A percentile compares a stretch with the other conserved stretches of the same genome.
Conservation (phyloP, 2,329 filamentous ascomycete species). For the Arthrobotrys sinensis region DNA sequence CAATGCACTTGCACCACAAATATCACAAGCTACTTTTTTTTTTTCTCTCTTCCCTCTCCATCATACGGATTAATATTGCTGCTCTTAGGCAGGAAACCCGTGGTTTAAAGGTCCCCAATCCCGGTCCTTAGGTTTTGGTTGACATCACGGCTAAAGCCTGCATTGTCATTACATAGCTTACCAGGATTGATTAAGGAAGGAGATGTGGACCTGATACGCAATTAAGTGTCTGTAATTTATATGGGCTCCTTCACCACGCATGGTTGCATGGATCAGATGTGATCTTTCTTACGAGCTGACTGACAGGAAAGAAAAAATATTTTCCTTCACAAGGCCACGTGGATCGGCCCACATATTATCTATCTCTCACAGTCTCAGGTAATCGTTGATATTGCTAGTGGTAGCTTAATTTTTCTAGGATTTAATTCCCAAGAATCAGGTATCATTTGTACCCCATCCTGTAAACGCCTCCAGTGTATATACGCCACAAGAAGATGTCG, state of each 20-base stretch:
- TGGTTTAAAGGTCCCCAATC: conserved; percentile 24
- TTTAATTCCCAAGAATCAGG: conserved; percentile 19
- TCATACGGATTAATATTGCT: conserved; percentile 20
- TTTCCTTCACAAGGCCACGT: conserved; percentile 34
- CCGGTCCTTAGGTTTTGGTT: conserved; percentile 34
- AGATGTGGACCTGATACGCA: conserved; percentile 31
- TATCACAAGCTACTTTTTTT: conserved; percentile 31
- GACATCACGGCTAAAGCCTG: conserved; percentile 48
- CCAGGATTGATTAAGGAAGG: conserved; percentile 25
- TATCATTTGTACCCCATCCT: conserved; percentile 39
- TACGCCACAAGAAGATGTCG: conserved; percentile 44
- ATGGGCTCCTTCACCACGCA: conserved; percentile 3
- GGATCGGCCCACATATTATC: conserved; percentile 13
- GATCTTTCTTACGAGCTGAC: conserved; percentile 17
- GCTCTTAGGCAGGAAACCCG: conserved; percentile 33
- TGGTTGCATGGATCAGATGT: conserved; percentile 23
- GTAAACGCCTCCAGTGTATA: conserved; percentile 45
- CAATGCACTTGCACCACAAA: conserved; percentile 8
- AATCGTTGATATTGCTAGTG: conserved; percentile 1
- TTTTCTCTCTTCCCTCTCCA: conserved; percentile 3
- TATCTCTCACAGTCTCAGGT: conserved; percentile 20
- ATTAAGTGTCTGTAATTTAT: conserved; percentile 19
- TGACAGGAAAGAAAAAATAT: not conserved
- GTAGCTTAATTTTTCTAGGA: conserved; percentile 21
- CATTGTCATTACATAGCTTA: conserved; percentile 34